Conservation (phyloP, 306 rosid genomes). For the Fagus crenata region DNA sequence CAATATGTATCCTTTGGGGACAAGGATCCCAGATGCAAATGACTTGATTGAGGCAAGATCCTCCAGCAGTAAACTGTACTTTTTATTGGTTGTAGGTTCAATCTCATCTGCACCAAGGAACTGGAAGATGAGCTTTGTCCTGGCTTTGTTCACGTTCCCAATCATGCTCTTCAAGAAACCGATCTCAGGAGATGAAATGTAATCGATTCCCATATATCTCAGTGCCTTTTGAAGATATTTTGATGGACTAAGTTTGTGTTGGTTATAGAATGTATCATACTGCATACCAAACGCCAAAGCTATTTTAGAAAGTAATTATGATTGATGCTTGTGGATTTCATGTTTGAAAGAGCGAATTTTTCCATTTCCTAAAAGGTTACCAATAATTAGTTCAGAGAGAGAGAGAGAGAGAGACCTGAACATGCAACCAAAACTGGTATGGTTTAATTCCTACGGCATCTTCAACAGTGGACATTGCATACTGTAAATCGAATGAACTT, state of each 20-base stretch:
- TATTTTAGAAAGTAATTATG: not conserved
- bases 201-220: conserved; percentile 25
- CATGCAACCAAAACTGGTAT: conserved; percentile 61
- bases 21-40: conserved; percentile 76
- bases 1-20: conserved; percentile 73
- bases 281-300: conserved; percentile 35
- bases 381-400: not conserved
- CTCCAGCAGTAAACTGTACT: conserved; percentile 48
- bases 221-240: conserved; percentile 36
- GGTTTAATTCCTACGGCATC: conserved; percentile 25
- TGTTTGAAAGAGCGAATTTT: not conserved
- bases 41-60: conserved; percentile 55
- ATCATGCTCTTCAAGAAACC: conserved; percentile 61
- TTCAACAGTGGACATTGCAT: conserved; percentile 50
- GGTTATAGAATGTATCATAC: conserved; percentile 59
- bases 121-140: conserved; percentile 61
- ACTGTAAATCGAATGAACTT: conserved; percentile 40
- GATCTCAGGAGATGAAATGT: conserved; percentile 71
- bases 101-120: conserved; percentile 40
- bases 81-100: conserved; percentile 60
- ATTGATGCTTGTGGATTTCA: not conserved
- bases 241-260: conserved; percentile 33
- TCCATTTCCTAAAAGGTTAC: not conserved
- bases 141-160: conserved; percentile 41
- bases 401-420: conserved; percentile 54